These are phyloP conservation scores for Aquilaria sinensis DNA, from an alignment of 345 rosid species.

Conservation along the genomic window DNA sequence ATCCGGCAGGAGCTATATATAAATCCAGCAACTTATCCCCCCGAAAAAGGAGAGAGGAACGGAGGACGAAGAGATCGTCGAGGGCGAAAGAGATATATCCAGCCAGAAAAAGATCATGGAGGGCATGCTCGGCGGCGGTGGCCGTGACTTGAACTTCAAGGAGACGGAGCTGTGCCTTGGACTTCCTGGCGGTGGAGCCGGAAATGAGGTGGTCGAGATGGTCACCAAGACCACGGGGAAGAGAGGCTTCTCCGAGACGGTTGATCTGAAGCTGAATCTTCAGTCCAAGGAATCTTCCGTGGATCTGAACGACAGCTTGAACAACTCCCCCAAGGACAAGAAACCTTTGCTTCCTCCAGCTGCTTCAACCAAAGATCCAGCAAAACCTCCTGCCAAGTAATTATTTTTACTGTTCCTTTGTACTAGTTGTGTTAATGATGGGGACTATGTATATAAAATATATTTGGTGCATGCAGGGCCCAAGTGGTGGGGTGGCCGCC, in stretches of 20 bases:
- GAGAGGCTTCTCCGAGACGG: constrained; percentile 72
- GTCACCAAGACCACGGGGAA: constrained; percentile 42
- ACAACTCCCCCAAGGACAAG: constrained; percentile 28
- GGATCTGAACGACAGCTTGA: constrained; percentile 34
- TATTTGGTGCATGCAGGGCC: constrained; percentile 33
- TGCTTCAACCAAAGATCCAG: constrained; percentile 38
- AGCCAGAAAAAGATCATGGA: constrained; percentile 22
- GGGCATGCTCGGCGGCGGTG: constrained; percentile 15
- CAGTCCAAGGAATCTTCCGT: constrained; percentile 30
- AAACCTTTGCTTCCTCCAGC: constrained; percentile 13
- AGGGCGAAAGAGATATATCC: constrained; percentile 5
- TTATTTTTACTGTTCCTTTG: constrained; percentile 3
- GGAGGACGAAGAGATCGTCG: background rate
- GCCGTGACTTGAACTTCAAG: constrained; percentile 34
- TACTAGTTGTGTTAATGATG: background rate
- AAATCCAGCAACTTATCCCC: background rate
- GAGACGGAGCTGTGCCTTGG: constrained; percentile 80
- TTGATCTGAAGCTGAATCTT: constrained; percentile 69
- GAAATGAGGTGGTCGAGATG: constrained; percentile 6
- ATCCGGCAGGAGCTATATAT: constrained; percentile 1
- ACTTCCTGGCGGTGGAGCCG: constrained; percentile 38
- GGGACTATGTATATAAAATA: background rate
- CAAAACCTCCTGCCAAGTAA: constrained; percentile 75
- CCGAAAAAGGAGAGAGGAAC: constrained; percentile 3
- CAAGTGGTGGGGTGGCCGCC: constrained; percentile 99